Base-by-base conservation (phyloP, 2,329 filamentous ascomycete genomes). In the Sclerotinia sclerotiorum region DNA sequence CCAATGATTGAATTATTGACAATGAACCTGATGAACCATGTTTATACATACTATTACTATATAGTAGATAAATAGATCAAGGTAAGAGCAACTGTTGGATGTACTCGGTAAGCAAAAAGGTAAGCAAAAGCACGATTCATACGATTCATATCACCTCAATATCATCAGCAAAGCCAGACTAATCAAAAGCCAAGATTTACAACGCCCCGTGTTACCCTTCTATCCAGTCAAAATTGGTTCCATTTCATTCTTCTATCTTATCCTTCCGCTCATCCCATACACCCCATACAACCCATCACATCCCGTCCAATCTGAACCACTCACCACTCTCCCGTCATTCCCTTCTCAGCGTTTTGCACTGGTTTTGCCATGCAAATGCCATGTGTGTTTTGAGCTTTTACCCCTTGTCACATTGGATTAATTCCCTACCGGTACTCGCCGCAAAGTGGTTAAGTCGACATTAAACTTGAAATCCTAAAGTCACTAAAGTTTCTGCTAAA, bases 321-420 rank as follows among this genome's bases (percentile, higher is more conserved):
- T 56, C 52, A 55, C 19, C 27, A 27, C 11, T 2, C 35, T 39
- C 35, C 35, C 35, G 2, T 27, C 49, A 13, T 13, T 29, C 24
- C 51, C 51, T 29, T 54, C 15, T 56, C 29, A 39, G 29, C 32
- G 8, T n/a, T 8, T 24, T 32, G 57, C 57, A 42, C 57, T 32
- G 46, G 42, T 27, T 13, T 7, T n/a, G 42, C 57, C 42, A 32
- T 48, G 57, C 27, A 44, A 15, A 61, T 61, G 57, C 57, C 57
- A 61, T 61, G 57, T 61, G 57, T 55, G 21, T 55, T 5, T 55
- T 60, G 57, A 32, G 24, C 42, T 21, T n/a, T 11, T 21, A 19
- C 19, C 57, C 57, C 42, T 48, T 7, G 42, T 32, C 27, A 32
- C 27, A 5, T 32, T 21, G n/a, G 21, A n/a, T 11, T 49, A 17